Percentiles rank a stretch among this genome's conserved stretches.
Evolutionary conservation across 2,329 filamentous ascomycete genomes (phyloP).

Genomic region (Colletotrichum sp.): DNA sequence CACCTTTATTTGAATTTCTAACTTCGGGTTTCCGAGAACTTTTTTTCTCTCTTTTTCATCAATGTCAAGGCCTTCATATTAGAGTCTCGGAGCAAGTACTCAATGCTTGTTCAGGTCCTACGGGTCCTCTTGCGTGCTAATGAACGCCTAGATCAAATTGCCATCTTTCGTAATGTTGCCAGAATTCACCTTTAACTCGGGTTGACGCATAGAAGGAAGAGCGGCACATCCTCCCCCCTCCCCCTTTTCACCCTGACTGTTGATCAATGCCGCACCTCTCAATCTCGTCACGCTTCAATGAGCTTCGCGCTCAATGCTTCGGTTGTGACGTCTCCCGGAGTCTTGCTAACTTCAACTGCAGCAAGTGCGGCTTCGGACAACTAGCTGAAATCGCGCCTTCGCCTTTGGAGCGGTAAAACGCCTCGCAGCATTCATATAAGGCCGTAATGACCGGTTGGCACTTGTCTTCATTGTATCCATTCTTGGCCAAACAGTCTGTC

Average conservation of each 20-base stretch:
- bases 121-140: slow-evolving; percentile 92
- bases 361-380: slow-evolving; percentile 82
- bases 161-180: slow-evolving; percentile 77
- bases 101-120: slow-evolving; percentile 93
- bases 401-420: slow-evolving; percentile 83
- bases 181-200: slow-evolving; percentile 50
- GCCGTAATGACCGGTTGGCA: slow-evolving; percentile 82
- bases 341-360: slow-evolving; percentile 88
- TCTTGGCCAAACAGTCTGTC: slow-evolving; percentile 82
- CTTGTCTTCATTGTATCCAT: slow-evolving; percentile 84
- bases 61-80: slow-evolving; percentile 95
- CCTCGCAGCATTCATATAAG: slow-evolving; percentile 91
- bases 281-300: not conserved
- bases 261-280: not conserved
- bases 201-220: slow-evolving; percentile 51
- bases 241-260: not conserved
- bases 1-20: slow-evolving; percentile 80
- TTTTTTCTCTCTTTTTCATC: slow-evolving; percentile 56
- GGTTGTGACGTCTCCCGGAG: slow-evolving; percentile 48
- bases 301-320: not conserved
- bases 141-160: slow-evolving; percentile 87
- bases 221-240: slow-evolving; percentile 41
- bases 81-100: slow-evolving; percentile 98
- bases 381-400: slow-evolving; percentile 78
- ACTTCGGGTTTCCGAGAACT: slow-evolving; percentile 55